These are phyloP conservation scores for Wickerhamomyces chaumierensis DNA, from an alignment of 805 yeast genomes.

Conservation along the genomic window DNA sequence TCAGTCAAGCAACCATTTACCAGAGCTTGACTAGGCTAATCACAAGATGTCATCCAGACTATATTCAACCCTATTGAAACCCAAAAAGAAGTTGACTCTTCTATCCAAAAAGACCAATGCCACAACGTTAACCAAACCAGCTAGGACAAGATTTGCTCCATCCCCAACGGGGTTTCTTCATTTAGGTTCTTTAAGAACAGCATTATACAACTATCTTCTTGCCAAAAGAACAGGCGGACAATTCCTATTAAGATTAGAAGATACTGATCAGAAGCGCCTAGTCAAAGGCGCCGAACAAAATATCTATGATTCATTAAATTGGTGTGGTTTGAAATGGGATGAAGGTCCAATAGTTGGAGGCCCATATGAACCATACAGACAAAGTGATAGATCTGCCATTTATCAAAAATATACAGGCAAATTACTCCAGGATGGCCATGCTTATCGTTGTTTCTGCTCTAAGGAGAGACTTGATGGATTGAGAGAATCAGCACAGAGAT, in stretches of 20 bases:
- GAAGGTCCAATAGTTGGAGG: conserved; percentile 57
- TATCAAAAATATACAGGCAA: conserved; percentile 49
- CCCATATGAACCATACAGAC: conserved; percentile 64
- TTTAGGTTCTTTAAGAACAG: conserved; percentile 87
- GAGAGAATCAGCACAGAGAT: conserved; percentile 58
- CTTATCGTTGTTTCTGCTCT: conserved; percentile 81
- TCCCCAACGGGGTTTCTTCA: conserved; percentile 97
- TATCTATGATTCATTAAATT: conserved; percentile 59
- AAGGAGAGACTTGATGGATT: conserved; percentile 62
- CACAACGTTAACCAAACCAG: conserved; percentile 35
- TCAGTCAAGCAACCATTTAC: too few relatives aligned
- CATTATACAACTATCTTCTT: conserved; percentile 74
- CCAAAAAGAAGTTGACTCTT: conserved; percentile 7
- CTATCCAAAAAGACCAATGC: conserved; percentile 19
- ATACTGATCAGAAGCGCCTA: conserved; percentile 77
- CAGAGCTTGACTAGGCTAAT: too few relatives aligned
- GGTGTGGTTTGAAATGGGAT: conserved; percentile 71
- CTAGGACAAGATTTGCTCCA: conserved; percentile 90
- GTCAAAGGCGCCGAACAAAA: conserved; percentile 76
- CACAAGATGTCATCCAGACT: conserved; percentile 1
- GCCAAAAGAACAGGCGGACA: conserved; percentile 75
- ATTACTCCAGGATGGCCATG: conserved; percentile 54
- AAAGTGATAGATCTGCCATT: conserved; percentile 64
- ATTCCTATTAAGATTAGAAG: conserved; percentile 78
- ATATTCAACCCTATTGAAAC: conserved; percentile 7